Base-by-base conservation (phyloP, 495 filamentous ascomycete species). In the Achaetomiella virescens region DNA sequence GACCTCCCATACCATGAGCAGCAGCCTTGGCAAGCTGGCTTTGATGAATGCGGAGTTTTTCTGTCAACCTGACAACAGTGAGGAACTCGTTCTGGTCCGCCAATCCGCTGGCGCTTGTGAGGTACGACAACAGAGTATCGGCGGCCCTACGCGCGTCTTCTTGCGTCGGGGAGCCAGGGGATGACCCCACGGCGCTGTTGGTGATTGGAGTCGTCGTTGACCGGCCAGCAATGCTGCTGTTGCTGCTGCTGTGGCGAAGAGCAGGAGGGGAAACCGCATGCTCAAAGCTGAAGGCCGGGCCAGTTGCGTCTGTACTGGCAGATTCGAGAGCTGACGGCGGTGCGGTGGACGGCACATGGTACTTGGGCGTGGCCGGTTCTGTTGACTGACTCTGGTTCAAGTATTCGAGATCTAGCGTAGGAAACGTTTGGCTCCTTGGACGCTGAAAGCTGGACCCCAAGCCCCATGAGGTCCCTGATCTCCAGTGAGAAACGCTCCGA, bases 401-500 rank as follows among this genome's bases (percentile, higher is more conserved):
- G 63, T 88, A 85, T 45, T 82, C 83, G 6, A 88, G 78, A 61
- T 93, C 87, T 49, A 87, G 70, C 25, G 84, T 80, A 24, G 93
- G 91, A 51, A 96, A 93, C 0, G 93, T 97, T 70, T 96, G 91
- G 70, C 91, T 95, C 66, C 93, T 83, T 24, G 89, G 91, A 33
- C 91, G 81, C 58, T 87, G 82, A 61, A 84, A 85, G 52, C 78
- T 77, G 57, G 76, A 76, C 47, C 66, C 74, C 47, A 74, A 45
- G 21, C 49, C 43, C 58, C 63, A 18, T 40, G 75, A 15, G 77
- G 72, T 5, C 77, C 81, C 49, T 86, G 85, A 56, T 84, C 83
- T 18, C 81, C 77, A 33, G 85, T 78, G 29, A 85, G 81, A 61
- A 89, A 91, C 14, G 85, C 82, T 48, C 83, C 86, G 3, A 78